Percentiles rank a stretch among this genome's conserved stretches.
Conservation (phyloP, 306 rosid species). For the Cucurbita ficifolia region DNA sequence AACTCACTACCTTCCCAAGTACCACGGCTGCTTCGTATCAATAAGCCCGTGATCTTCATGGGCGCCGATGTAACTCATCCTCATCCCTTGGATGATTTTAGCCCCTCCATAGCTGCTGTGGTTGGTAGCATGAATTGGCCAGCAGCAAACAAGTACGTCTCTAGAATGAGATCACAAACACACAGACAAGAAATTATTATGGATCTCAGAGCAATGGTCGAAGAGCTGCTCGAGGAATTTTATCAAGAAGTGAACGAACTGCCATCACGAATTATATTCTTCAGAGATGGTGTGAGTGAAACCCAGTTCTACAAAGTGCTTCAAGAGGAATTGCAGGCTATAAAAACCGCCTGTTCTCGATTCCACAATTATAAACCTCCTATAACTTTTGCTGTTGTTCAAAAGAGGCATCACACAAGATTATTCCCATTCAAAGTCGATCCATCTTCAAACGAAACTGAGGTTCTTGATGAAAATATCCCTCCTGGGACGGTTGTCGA, state of each 20-base stretch:
- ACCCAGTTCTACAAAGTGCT: constrained; percentile 79
- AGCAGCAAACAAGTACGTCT: constrained; percentile 80
- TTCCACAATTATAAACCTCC: constrained; percentile 51
- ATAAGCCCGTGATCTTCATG: constrained; percentile 81
- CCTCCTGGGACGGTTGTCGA: constrained; percentile 98
- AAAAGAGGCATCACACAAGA: constrained; percentile 94
- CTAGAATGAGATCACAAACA: constrained; percentile 96
- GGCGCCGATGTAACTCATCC: constrained; percentile 99
- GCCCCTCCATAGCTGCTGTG: constrained; percentile 97
- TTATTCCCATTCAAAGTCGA: constrained; percentile 59
- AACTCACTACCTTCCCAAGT: constrained; percentile 77
- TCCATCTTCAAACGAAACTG: constrained; percentile 35
- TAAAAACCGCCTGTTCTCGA: constrained; percentile 51
- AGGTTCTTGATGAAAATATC: constrained; percentile 45
- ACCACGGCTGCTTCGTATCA: constrained; percentile 47
- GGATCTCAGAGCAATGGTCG: constrained; percentile 74
- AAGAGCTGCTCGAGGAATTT: constrained; percentile 76
- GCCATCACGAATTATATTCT: constrained; percentile 72
- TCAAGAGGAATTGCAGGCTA: constrained; percentile 69
- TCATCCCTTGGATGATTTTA: constrained; percentile 90
- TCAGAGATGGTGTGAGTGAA: constrained; percentile 94
- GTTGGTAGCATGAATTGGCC: constrained; percentile 99
- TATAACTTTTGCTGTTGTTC: constrained; percentile 81
- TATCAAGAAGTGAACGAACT: constrained; percentile 57
- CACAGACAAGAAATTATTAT: constrained; percentile 87